Evolutionary conservation across 352 stramenopile species (phyloP), one percentile per base, ranked within the genome.

Genomic region (Saprolegnia parasitica): DNA sequence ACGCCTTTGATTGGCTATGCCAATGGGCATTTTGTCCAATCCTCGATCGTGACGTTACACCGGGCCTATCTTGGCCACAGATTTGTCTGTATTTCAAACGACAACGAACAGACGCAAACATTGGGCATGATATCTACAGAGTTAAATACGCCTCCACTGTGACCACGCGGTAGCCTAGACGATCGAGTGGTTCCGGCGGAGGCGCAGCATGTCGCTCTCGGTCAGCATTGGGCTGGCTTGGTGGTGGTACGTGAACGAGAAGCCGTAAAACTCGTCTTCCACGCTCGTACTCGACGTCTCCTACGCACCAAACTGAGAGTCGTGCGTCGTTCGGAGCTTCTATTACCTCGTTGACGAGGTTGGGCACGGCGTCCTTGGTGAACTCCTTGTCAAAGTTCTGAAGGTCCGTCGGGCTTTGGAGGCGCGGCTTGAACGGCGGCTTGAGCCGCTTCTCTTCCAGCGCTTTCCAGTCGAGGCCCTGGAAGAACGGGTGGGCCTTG

Each of bases 351-450:
- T 90, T 72, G 65, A 90, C 91, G 45, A 76, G 76, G 56, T 91
- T 81, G 71, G 91, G 84, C n/a, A 84, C 83, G 10, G 82, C 73
- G 56, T 94, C 86, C 67, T 90, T 90, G 23, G 87, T 95, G 61
- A 95, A 94, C 71, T 94, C 85, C 65, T 88, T 86, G 68, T 95
- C 87, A 70, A 95, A 95, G 70, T 95, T 95, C 76, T 95, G 85
- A 56, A 93, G 88, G 58, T 95, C 87, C 5, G 85, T 95, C 0
- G 83, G 80, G 24, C 79, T 80, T 35, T 84, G 80, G 46, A 94
- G 83, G 35, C 87, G 86, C 49, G 87, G 86, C 77, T 94, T 93
- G 77, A 95, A 95, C 21, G 86, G 86, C n/a, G 87, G 86, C 64
- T 90, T 92, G 26, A 94, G 75, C 39, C 73, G 74, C 24, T 84